Conservation (phyloP, 2,329 filamentous ascomycete genomes). For the Colletotrichum sidae region DNA sequence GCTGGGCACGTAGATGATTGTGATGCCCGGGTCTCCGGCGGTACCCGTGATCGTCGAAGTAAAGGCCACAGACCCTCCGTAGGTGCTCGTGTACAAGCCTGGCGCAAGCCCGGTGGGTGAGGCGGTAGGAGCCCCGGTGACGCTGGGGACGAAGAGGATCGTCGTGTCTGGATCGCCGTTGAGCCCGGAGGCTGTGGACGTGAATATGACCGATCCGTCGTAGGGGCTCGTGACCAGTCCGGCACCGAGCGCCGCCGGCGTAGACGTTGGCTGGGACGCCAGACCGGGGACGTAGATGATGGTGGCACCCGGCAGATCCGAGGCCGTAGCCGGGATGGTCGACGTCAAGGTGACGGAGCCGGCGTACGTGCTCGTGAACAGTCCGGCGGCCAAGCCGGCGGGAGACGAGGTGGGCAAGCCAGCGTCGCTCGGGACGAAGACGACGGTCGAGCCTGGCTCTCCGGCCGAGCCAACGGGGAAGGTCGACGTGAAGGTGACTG, state of each 20-base stretch:
- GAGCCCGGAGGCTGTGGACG: background rate
- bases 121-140: background rate
- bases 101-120: background rate
- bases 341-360: constrained; percentile 12
- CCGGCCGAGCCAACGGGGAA: background rate
- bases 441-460: background rate
- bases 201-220: constrained; percentile 8
- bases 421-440: constrained; percentile 15
- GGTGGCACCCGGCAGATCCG: constrained; percentile 1
- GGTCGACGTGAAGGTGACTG: constrained; percentile 4
- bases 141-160: background rate
- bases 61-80: constrained; percentile 7
- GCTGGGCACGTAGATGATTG: constrained; percentile 19
- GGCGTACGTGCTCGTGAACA: constrained; percentile 5
- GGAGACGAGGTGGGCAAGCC: background rate
- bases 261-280: background rate
- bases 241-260: too few species aligned
- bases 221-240: constrained; percentile 20
- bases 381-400: too few species aligned
- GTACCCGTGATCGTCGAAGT: background rate
- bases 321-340: background rate
- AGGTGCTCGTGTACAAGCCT: constrained; percentile 3
- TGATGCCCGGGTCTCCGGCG: constrained; percentile 6
- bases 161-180: background rate
- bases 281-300: constrained; percentile 7